A percentile compares a stretch with the other conserved stretches of the same genome.
Evolutionary conservation across 768 basidiomycete genomes (phyloP).

Genomic region (Porpolomopsis calyptriformis): DNA sequence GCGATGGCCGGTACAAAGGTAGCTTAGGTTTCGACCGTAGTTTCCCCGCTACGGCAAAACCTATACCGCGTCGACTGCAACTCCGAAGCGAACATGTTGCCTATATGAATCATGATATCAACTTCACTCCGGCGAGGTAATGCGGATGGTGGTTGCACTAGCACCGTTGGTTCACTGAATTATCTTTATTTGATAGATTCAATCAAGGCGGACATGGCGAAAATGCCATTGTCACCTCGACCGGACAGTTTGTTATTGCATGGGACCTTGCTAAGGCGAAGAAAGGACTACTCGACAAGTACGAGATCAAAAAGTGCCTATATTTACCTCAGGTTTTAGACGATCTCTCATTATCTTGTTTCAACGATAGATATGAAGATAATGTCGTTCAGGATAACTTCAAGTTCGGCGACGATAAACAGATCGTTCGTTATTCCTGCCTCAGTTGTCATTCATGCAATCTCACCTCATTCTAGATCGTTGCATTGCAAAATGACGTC

Average conservation of each 20-base stretch:
- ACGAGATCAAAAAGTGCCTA: slow-evolving; percentile 81
- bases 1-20: slow-evolving; percentile 77
- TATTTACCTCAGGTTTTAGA: background rate
- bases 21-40: slow-evolving; percentile 84
- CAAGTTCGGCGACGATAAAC: slow-evolving; percentile 93
- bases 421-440: slow-evolving; percentile 57
- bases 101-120: slow-evolving; percentile 82
- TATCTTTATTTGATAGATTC: slow-evolving; percentile 46
- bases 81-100: slow-evolving; percentile 86
- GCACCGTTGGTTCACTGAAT: background rate
- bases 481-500: slow-evolving; percentile 90
- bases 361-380: slow-evolving; percentile 40
- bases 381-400: slow-evolving; percentile 95
- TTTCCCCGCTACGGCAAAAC: slow-evolving; percentile 92
- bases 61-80: slow-evolving; percentile 79
- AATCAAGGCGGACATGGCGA: slow-evolving; percentile 86
- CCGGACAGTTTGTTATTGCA: slow-evolving; percentile 83
- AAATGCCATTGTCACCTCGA: slow-evolving; percentile 92
- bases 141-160: slow-evolving; percentile 9
- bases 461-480: slow-evolving; percentile 51
- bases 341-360: background rate
- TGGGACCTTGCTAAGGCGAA: slow-evolving; percentile 98
- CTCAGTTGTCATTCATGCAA: background rate
- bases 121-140: slow-evolving; percentile 90
- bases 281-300: slow-evolving; percentile 81